Evolutionary conservation across 768 basidiomycete genomes (phyloP), one percentile per base, ranked within the genome.

Genomic region (Auricularia sp.): DNA sequence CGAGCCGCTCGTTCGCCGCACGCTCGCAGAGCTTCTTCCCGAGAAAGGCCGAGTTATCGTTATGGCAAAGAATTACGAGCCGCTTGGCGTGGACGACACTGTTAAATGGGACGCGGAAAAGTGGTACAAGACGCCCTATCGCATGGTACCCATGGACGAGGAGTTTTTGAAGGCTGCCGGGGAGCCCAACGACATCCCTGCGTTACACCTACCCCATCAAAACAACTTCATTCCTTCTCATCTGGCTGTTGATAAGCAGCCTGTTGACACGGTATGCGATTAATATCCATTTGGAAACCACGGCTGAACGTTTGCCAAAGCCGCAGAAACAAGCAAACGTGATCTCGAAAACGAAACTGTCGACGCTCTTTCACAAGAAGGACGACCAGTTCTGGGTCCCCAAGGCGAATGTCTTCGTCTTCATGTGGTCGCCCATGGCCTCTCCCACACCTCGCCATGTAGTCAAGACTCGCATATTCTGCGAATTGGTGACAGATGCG

Each of bases 361-460:
- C 87, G 3, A 81, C 86, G 12, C 76, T 98, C 3, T 99, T 96
- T 95, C 85, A 94, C 76, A 99, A 99, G 79, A 94, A 94, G 72
- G 97, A 99, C 72, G 96, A 99, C 74, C 83, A 80, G 66, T 99
- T 97, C 78, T 96, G 93, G 90, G 85, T 96, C 10, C 97, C 97
- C 0, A 92, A 91, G 71, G 93, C 93, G 2, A 82, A 84, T 66
- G 81, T 88, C 23, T 76, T 87, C 64, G 80, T 98, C 63, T 84
- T 90, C 68, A 77, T 95, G 56, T 82, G 88, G 63, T 81, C 61
- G 83, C 82, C 21, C 85, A 84, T 68, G 71, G 77, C 21, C 84
- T 21, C 29, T 6, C 23, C 34, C 7, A 59, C 91, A 33, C 81
- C 95, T 0, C 81, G 87, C 56, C 79, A 87, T 64, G 75, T 86